phyloP scores from a whole-genome alignment of 208 protist genomes.

The Giardia muris region DNA sequence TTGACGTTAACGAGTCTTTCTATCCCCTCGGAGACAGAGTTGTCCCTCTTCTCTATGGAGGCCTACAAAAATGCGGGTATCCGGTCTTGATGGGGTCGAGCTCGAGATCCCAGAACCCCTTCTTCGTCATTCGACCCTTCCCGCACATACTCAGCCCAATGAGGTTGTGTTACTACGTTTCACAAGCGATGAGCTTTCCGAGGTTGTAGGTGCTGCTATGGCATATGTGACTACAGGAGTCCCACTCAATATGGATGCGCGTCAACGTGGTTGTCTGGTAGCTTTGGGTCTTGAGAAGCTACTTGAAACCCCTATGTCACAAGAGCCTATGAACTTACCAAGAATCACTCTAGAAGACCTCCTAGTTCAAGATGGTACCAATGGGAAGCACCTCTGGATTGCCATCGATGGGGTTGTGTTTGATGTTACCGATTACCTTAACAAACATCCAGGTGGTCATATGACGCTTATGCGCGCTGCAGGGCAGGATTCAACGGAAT shows the following conservation, averaged over 20 bases:
- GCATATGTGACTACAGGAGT: no score
- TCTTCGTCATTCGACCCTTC: no score
- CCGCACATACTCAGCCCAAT: no score
- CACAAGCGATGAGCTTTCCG: no score
- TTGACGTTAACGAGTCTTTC: not conserved
- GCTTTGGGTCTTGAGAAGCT: no score
- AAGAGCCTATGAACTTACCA: not conserved
- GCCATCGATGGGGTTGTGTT: not conserved
- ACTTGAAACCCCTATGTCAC: no score
- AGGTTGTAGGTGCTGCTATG: no score
- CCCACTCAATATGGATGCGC: no score
- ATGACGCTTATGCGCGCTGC: not conserved
- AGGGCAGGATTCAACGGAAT: not conserved
- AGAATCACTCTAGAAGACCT: not conserved
- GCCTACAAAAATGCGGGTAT: constrained; percentile 7
- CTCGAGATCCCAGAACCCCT: no score
- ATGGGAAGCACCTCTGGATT: not conserved
- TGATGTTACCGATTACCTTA: not conserved
- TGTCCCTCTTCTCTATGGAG: not conserved
- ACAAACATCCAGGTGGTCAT: not conserved
- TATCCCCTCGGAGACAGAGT: not conserved
- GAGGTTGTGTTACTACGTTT: no score
- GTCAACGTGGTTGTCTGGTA: no score
- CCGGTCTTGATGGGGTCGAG: no score
- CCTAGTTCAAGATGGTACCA: not conserved